A percentile compares a stretch with the other conserved stretches of the same genome.
phyloP scores from a whole-genome alignment of 208 protist genomes.

The Strigomonas culicis region DNA sequence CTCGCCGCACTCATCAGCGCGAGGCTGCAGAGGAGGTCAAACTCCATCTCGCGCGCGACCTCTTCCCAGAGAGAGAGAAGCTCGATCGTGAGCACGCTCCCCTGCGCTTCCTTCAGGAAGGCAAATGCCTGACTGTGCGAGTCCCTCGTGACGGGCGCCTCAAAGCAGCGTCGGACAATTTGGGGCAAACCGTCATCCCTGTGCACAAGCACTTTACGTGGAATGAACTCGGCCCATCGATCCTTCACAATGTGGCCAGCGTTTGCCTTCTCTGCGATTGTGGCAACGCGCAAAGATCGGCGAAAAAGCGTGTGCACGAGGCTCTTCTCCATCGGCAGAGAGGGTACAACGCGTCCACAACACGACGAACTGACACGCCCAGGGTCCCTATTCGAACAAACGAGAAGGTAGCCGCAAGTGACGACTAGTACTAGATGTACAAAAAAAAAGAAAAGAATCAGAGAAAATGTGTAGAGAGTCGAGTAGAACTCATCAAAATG shows the following conservation, averaged over 20 bases:
- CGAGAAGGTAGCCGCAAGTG: too few species aligned
- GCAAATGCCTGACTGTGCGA: slow-evolving; percentile 31
- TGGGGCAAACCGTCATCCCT: slow-evolving; percentile 16
- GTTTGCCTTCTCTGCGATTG: background rate
- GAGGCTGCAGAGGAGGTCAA: slow-evolving; percentile 33
- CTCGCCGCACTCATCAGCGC: slow-evolving; percentile 39
- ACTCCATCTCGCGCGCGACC: slow-evolving; percentile 21
- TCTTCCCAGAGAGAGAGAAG: slow-evolving; percentile 40
- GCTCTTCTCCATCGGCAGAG: too few species aligned
- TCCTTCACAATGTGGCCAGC: slow-evolving; percentile 7
- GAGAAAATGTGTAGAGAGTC: background rate
- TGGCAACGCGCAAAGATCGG: background rate
- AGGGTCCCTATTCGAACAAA: too few species aligned
- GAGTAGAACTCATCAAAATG: background rate
- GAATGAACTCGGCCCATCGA: slow-evolving; percentile 52
- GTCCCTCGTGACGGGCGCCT: slow-evolving; percentile 9
- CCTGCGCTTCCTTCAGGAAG: slow-evolving; percentile 41
- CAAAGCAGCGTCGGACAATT: slow-evolving; percentile 34
- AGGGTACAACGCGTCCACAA: too few species aligned
- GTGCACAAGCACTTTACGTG: slow-evolving; percentile 18
- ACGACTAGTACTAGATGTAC: background rate
- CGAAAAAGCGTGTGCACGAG: too few species aligned
- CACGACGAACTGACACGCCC: too few species aligned
- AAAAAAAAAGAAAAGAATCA: background rate
- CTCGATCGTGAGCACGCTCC: slow-evolving; percentile 38